These are phyloP conservation scores for Acorus calamus DNA, from an alignment of 106 monocot genomes.

Conservation along the genomic window DNA sequence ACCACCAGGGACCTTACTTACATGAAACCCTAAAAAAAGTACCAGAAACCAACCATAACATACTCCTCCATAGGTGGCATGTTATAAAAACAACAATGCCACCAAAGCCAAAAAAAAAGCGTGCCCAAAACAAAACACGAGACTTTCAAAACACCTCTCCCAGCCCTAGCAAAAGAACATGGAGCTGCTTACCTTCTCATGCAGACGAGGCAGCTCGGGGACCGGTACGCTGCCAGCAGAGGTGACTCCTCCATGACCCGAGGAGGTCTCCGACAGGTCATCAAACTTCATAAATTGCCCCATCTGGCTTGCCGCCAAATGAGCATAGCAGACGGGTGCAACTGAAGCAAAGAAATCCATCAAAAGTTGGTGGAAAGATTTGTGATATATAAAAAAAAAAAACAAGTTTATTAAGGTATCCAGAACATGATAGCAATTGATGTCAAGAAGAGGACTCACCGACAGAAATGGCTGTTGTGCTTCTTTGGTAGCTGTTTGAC, in stretches of 20 bases:
- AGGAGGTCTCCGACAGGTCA: conserved; percentile 63
- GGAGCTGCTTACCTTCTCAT: conserved; percentile 53
- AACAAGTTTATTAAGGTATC: too few species aligned
- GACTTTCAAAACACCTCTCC: too few species aligned
- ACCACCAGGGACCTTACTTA: too few species aligned
- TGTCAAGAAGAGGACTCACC: conserved; percentile 20
- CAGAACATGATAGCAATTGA: too few species aligned
- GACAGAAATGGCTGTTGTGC: conserved; percentile 68
- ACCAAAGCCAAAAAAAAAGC: too few species aligned
- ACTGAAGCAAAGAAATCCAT: conserved; percentile 30
- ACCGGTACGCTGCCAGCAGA: conserved; percentile 37
- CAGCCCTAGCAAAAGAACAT: conserved; percentile 74
- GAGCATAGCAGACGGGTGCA: conserved; percentile 91
- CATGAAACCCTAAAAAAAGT: too few species aligned
- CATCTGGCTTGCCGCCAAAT: conserved; percentile 72
- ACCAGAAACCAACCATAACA: too few species aligned
- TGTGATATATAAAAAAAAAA: too few species aligned
- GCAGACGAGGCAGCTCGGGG: conserved; percentile 59
- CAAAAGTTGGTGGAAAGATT: too few species aligned
- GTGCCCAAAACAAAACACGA: too few species aligned
- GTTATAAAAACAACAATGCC: too few species aligned
- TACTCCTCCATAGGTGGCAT: too few species aligned
- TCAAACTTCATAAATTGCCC: conserved; percentile 80
- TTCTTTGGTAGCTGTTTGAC: conserved; percentile 57
- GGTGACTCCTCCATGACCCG: conserved; percentile 52